Evolutionary conservation across 2,329 filamentous ascomycete species (phyloP).

Genomic region (Boeremia exigua): DNA sequence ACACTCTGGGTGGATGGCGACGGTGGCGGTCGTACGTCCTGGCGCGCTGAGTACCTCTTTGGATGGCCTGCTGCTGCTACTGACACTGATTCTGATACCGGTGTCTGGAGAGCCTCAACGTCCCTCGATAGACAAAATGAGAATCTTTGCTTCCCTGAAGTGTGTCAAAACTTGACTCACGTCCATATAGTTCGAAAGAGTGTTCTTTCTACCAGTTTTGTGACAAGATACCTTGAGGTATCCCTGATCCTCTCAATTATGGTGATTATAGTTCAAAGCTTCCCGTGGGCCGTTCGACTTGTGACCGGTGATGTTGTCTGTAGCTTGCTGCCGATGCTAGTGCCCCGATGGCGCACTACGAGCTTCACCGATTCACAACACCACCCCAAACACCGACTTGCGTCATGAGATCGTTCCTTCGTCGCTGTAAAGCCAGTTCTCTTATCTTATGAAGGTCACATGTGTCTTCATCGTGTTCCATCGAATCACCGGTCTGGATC

Average conservation of each 20-base stretch:
- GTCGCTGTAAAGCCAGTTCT: not conserved
- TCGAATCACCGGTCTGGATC: too few relatives aligned
- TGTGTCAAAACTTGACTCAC: too few relatives aligned
- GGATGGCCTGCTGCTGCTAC: not conserved
- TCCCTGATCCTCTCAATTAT: too few relatives aligned
- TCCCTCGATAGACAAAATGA: too few relatives aligned
- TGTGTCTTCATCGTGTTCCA: not conserved
- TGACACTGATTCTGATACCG: not conserved
- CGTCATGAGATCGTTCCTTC: not conserved
- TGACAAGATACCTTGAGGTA: too few relatives aligned
- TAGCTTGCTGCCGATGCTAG: not conserved
- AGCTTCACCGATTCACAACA: conserved; percentile 5
- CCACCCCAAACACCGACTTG: not conserved
- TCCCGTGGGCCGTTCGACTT: too few relatives aligned
- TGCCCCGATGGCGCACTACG: not conserved
- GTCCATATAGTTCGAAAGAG: too few relatives aligned
- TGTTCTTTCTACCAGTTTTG: too few relatives aligned
- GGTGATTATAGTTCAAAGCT: too few relatives aligned
- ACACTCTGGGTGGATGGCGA: not conserved
- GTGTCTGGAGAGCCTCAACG: too few relatives aligned
- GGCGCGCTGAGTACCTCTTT: not conserved
- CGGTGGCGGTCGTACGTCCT: not conserved
- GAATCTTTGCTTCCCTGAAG: too few relatives aligned
- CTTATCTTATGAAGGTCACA: not conserved
- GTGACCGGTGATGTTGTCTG: not conserved